phyloP scores from a whole-genome alignment of 2,329 filamentous ascomycete species.

The Lecanicillium sp. region DNA sequence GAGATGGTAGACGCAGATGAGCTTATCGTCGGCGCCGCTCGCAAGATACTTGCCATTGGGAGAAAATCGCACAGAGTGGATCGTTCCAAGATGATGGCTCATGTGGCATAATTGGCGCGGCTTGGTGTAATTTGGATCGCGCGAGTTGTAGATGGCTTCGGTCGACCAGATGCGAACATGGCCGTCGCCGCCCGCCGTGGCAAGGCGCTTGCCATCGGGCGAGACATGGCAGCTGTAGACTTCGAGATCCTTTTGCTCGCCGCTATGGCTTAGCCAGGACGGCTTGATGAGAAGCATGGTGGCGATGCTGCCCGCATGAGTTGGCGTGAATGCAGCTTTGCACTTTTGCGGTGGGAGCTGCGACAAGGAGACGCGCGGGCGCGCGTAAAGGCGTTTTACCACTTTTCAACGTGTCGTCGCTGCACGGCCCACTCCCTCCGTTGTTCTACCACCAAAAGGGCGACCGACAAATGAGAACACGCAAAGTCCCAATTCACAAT shows the following conservation, averaged over 20 bases:
- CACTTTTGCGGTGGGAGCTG: neutral
- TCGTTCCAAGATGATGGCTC: conserved; percentile 96
- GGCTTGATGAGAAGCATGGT: conserved; percentile 86
- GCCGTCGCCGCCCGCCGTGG: conserved; percentile 93
- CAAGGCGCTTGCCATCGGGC: conserved; percentile 82
- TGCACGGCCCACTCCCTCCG: too few relatives aligned
- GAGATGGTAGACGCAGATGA: conserved; percentile 93
- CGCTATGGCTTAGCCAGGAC: conserved; percentile 90
- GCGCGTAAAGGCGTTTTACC: neutral
- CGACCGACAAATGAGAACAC: too few relatives aligned
- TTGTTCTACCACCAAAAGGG: too few relatives aligned
- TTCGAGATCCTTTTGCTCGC: conserved; percentile 96
- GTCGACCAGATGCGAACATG: conserved; percentile 98
- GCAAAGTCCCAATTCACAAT: too few relatives aligned
- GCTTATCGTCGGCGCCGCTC: conserved; percentile 96
- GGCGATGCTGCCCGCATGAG: conserved; percentile 8
- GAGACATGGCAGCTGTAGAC: conserved; percentile 98
- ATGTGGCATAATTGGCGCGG: conserved; percentile 95
- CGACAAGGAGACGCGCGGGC: neutral
- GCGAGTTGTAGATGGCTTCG: conserved; percentile 79
- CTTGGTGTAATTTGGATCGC: conserved; percentile 60
- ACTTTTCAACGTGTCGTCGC: too few relatives aligned
- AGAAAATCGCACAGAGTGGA: conserved; percentile 94
- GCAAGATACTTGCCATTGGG: conserved; percentile 91
- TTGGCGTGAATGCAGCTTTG: neutral